These are phyloP conservation scores for Fusarium staphyleae DNA, from an alignment of 2,329 filamentous ascomycete genomes.

Conservation along the genomic window DNA sequence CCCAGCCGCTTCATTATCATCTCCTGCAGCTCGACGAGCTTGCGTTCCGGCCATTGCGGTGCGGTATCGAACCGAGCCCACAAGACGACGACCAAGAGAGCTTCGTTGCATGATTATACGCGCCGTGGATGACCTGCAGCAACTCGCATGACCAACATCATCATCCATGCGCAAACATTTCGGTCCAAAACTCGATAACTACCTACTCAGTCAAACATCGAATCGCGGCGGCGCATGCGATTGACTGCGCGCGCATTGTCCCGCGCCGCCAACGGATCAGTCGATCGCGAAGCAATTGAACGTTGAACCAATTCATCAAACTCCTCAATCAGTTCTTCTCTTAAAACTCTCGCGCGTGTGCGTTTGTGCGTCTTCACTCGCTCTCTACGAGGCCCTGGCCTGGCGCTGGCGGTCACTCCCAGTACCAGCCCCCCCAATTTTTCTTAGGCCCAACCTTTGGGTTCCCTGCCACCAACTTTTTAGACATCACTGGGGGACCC, in stretches of 20 bases:
- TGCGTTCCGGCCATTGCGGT: conserved; percentile 19
- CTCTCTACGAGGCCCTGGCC: conserved; percentile 24
- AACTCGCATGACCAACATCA: background rate
- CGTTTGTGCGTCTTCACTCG: conserved; percentile 23
- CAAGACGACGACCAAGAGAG: conserved; percentile 13
- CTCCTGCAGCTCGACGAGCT: conserved; percentile 14
- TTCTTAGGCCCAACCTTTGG: conserved; percentile 30
- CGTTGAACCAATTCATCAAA: background rate
- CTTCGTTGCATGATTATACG: background rate
- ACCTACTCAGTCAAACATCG: background rate
- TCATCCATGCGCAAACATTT: conserved; percentile 12
- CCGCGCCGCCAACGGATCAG: conserved; percentile 5
- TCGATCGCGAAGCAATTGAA: conserved; percentile 12
- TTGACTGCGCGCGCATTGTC: conserved; percentile 12
- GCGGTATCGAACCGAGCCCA: conserved; percentile 8
- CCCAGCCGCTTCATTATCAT: conserved; percentile 28
- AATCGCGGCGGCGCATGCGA: conserved; percentile 6
- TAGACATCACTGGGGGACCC: conserved; percentile 43
- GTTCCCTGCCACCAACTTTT: conserved; percentile 45
- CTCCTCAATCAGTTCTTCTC: background rate
- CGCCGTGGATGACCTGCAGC: background rate
- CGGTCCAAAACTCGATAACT: background rate
- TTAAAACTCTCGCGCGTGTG: conserved; percentile 12
- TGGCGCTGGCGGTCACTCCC: conserved; percentile 26
- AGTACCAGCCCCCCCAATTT: conserved; percentile 33